These are phyloP conservation scores for Lichenothelia convexa DNA, from an alignment of 495 filamentous ascomycete species.

Conservation along the genomic window DNA sequence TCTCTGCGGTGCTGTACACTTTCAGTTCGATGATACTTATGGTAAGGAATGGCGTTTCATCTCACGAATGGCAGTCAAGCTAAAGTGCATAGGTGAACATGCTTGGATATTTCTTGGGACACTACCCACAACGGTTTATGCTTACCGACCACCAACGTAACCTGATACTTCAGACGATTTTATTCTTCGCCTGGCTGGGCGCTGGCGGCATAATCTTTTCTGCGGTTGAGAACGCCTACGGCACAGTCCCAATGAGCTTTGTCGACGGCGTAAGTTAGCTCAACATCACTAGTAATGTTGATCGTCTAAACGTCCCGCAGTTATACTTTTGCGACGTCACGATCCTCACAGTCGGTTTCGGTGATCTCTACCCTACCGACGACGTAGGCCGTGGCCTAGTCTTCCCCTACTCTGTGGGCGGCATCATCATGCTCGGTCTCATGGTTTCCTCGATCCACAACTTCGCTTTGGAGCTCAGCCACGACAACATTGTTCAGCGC, in stretches of 20 bases:
- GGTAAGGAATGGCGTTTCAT: no score
- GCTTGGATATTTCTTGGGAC: constrained; percentile 57
- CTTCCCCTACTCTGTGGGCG: constrained; percentile 27
- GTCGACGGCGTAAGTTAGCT: constrained; percentile 29
- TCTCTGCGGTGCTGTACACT: constrained; percentile 48
- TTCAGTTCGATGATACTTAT: constrained; percentile 44
- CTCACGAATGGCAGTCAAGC: no score
- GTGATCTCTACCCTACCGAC: constrained; percentile 32
- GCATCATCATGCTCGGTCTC: constrained; percentile 28
- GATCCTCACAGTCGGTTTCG: constrained; percentile 48
- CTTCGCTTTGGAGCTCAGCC: constrained; percentile 42
- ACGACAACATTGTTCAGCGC: constrained; percentile 46
- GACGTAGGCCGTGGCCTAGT: constrained; percentile 24
- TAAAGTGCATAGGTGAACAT: no score
- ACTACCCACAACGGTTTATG: constrained; percentile 58
- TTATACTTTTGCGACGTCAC: constrained; percentile 50
- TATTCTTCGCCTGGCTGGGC: constrained; percentile 43
- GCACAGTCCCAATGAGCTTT: constrained; percentile 21
- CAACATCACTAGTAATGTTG: no score
- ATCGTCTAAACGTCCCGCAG: no score
- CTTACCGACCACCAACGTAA: constrained; percentile 56
- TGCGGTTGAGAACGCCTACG: constrained; percentile 16
- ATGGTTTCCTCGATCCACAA: constrained; percentile 25
- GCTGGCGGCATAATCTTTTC: constrained; percentile 42
- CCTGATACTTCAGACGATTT: constrained; percentile 44